phyloP scores from a whole-genome alignment of 176 grass and related monocot genomes.

The Aegilops speltoides region DNA sequence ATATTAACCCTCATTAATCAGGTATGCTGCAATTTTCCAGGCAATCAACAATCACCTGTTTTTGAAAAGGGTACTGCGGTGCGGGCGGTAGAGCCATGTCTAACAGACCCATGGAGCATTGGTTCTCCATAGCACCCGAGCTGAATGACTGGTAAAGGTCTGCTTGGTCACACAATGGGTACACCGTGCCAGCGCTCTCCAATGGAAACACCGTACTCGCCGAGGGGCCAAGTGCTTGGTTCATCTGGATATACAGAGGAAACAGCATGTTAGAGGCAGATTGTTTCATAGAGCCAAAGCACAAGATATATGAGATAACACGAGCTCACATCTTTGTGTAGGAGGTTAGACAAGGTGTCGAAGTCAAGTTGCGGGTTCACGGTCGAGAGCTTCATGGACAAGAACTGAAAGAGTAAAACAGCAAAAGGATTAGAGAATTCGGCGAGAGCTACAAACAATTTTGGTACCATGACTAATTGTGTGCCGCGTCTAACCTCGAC shows the following conservation, averaged over 20 bases:
- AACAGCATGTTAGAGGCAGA: background rate
- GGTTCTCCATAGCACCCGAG: conserved; percentile 31
- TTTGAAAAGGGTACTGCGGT: conserved; percentile 51
- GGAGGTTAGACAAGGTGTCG: conserved; percentile 54
- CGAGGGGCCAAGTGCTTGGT: conserved; percentile 46
- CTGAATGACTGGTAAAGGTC: conserved; percentile 39
- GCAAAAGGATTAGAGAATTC: conserved; percentile 5
- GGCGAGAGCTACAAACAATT: background rate
- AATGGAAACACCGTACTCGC: conserved; percentile 54
- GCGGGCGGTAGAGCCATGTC: conserved; percentile 45
- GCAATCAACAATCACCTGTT: conserved; percentile 66
- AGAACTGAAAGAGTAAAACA: conserved; percentile 55
- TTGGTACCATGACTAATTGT: background rate
- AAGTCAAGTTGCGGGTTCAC: conserved; percentile 88
- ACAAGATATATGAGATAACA: background rate
- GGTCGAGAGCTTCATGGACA: conserved; percentile 94
- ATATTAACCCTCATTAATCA: background rate
- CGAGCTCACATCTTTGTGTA: conserved; percentile 82
- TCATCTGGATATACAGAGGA: conserved; percentile 57
- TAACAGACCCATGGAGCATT: conserved; percentile 43
- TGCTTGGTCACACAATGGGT: conserved; percentile 47
- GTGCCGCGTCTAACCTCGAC: conserved; percentile 49
- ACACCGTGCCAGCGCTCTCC: conserved; percentile 55
- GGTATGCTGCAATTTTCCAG: background rate
- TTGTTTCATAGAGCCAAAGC: background rate